Evolutionary conservation across 805 yeast genomes (phyloP).

Genomic region (Scheffersomyces coipomensis): DNA sequence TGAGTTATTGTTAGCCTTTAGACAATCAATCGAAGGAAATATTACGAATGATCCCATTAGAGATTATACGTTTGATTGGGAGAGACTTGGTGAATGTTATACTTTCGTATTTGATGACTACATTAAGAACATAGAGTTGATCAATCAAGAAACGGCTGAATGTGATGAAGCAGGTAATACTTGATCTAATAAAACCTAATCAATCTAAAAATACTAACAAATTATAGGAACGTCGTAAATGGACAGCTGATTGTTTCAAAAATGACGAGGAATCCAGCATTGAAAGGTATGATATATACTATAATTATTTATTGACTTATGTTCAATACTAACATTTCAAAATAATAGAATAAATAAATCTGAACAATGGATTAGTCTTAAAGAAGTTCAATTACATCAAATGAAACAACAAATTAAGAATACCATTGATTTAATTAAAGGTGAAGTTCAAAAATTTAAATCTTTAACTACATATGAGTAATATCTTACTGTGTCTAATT

Average conservation of each 20-base stretch:
- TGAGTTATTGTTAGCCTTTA: neutral
- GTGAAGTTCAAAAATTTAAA: constrained; percentile 2
- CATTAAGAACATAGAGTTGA: neutral
- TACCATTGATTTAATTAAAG: constrained; percentile 1
- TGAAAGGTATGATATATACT: constrained; percentile 2
- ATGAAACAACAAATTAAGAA: constrained; percentile 1
- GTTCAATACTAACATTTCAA: neutral
- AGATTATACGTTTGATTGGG: constrained; percentile 2
- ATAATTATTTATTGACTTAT: neutral
- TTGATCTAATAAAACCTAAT: too few species aligned
- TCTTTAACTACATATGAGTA: neutral
- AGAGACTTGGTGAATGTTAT: neutral
- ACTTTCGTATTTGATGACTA: neutral
- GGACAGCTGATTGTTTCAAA: neutral
- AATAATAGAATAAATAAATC: constrained; percentile 5
- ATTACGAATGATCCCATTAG: neutral
- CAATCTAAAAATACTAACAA: neutral
- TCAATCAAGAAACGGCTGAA: neutral
- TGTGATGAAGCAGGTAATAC: constrained; percentile 1
- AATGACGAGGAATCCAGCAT: neutral
- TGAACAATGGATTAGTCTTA: constrained; percentile 5
- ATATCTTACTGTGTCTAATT: too few species aligned
- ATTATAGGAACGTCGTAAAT: neutral
- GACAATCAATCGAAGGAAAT: neutral
- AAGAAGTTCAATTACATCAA: constrained; percentile 2